Percentiles rank a stretch among this genome's conserved stretches.
phyloP scores from a whole-genome alignment of 306 rosid species.

The Acacia acuminata region DNA sequence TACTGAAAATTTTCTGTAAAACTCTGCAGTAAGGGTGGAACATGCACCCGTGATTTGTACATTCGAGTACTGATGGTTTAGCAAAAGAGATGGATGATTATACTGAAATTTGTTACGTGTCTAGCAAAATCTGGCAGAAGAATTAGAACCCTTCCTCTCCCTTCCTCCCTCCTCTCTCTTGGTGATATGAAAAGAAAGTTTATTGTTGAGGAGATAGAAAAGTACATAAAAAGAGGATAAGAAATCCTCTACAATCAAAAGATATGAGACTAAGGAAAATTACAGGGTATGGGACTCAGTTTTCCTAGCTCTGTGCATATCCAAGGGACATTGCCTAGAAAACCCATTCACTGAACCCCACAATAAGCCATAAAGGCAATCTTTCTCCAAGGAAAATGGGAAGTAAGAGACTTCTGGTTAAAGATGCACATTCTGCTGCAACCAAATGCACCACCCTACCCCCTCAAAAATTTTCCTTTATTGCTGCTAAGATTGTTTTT shows the following conservation, averaged over 20 bases:
- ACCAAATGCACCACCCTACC: not conserved
- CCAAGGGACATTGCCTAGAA: not conserved
- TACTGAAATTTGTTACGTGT: not conserved
- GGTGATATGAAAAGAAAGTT: not conserved
- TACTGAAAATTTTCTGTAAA: constrained; percentile 12
- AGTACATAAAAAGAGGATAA: not conserved
- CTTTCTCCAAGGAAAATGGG: not conserved
- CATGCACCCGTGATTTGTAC: constrained; percentile 3
- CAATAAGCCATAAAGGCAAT: not conserved
- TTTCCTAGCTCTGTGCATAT: not conserved
- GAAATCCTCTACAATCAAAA: not conserved
- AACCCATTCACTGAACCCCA: not conserved
- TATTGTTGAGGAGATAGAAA: not conserved
- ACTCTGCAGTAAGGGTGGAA: not conserved
- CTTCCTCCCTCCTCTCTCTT: not conserved
- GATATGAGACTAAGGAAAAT: not conserved
- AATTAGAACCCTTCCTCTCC: not conserved
- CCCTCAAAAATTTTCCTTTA: not conserved
- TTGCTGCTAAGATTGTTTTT: not conserved
- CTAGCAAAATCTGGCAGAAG: not conserved
- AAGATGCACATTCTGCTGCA: not conserved
- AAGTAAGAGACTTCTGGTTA: not conserved
- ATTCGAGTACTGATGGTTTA: constrained; percentile 10
- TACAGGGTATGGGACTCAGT: not conserved
- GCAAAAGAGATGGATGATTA: constrained; percentile 5